Evolutionary conservation across 176 grass and related monocot genomes (phyloP).

Genomic region (Oryza australiensis): DNA sequence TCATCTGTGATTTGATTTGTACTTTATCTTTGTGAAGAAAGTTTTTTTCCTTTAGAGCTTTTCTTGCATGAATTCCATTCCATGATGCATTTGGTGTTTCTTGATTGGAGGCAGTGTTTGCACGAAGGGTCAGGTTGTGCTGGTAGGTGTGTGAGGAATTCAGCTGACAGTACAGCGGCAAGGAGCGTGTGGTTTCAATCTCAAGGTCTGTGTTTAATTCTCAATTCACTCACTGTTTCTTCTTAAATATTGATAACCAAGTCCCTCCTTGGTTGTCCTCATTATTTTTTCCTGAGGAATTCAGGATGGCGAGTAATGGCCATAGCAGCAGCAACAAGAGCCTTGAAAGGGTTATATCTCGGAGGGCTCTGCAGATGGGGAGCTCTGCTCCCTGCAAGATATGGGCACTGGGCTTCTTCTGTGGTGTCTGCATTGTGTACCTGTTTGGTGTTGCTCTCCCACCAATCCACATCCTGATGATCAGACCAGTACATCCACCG

Average conservation of each 20-base stretch:
- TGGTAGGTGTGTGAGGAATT: neutral
- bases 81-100: neutral
- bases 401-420: conserved; percentile 69
- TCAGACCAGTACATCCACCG: conserved; percentile 13
- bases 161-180: too few relatives aligned
- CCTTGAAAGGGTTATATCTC: conserved; percentile 49
- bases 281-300: too few relatives aligned
- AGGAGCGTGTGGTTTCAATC: too few relatives aligned
- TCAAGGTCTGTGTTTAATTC: too few relatives aligned
- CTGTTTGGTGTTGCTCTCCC: conserved; percentile 40
- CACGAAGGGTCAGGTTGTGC: neutral
- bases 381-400: conserved; percentile 49
- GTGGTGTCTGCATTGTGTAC: conserved; percentile 51
- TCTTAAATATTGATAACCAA: too few relatives aligned
- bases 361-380: conserved; percentile 54
- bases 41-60: neutral
- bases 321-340: conserved; percentile 31
- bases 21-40: neutral
- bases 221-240: too few relatives aligned
- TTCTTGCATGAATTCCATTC: neutral
- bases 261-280: too few relatives aligned
- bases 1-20: neutral
- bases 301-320: conserved; percentile 35
- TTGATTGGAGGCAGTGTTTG: neutral
- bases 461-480: neutral